Percentiles rank a stretch among this genome's conserved stretches.
These are phyloP conservation scores for Chaetothyriales sp. DNA, from an alignment of 2,329 filamentous ascomycete species.

Conservation along the genomic window DNA sequence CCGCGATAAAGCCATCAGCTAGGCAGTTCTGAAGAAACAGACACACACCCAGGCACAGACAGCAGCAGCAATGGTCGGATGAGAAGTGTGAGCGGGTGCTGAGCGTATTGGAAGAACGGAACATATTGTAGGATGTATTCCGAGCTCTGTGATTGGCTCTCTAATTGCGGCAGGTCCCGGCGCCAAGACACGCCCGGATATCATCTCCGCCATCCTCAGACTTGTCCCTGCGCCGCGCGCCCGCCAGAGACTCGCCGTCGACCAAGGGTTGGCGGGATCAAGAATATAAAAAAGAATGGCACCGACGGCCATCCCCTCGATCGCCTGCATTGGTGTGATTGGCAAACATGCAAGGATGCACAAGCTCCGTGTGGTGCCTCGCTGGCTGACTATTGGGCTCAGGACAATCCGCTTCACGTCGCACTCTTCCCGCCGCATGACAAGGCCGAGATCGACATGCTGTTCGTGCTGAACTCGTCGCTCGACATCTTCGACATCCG, in stretches of 20 bases:
- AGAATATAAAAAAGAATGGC: constrained; percentile 9
- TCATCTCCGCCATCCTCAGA: no score
- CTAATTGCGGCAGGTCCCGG: constrained; percentile 10
- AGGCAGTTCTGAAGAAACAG: constrained; percentile 7
- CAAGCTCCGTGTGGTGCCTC: neutral
- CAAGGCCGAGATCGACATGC: constrained; percentile 59
- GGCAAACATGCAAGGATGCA: constrained; percentile 60
- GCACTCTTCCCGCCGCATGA: constrained; percentile 69
- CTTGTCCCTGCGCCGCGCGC: no score
- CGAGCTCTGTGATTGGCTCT: constrained; percentile 3
- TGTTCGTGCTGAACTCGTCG: constrained; percentile 75
- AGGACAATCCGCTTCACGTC: constrained; percentile 96
- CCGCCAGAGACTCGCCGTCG: no score
- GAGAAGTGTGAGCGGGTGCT: constrained; percentile 1
- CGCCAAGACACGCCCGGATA: constrained; percentile 6
- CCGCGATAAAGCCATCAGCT: constrained; percentile 38
- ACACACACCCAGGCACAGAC: neutral
- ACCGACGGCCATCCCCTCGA: constrained; percentile 43
- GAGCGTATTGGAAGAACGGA: constrained; percentile 18
- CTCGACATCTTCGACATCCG: constrained; percentile 90
- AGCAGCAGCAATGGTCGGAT: neutral
- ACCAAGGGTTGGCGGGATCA: neutral
- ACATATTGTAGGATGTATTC: constrained; percentile 13
- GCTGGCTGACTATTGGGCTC: constrained; percentile 4
- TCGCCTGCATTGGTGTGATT: constrained; percentile 86